These are phyloP conservation scores for Serendipita indica DNA, from an alignment of 768 basidiomycete genomes.

Conservation along the genomic window DNA sequence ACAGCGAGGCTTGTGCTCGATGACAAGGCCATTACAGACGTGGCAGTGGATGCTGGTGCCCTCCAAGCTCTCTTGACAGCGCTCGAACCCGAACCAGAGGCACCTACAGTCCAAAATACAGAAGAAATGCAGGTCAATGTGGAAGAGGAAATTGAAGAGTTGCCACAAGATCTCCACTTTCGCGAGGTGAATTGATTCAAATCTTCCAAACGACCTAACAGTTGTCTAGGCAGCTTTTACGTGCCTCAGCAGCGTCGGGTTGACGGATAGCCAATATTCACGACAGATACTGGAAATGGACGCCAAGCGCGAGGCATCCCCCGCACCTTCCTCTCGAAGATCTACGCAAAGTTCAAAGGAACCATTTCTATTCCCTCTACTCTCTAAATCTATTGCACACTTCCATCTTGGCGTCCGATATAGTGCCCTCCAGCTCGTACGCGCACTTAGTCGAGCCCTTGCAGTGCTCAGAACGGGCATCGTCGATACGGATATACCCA, in stretches of 20 bases:
- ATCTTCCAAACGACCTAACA: constrained; percentile 33
- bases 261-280: background rate
- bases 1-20: constrained; percentile 59
- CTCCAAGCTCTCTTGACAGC: constrained; percentile 23
- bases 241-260: constrained; percentile 1
- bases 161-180: constrained; percentile 5
- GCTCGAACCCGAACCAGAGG: background rate
- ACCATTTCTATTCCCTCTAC: constrained; percentile 37
- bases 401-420: constrained; percentile 62
- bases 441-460: constrained; percentile 66
- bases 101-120: background rate
- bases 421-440: constrained; percentile 72
- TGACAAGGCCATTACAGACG: constrained; percentile 46
- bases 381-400: constrained; percentile 43
- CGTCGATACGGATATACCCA: constrained; percentile 66
- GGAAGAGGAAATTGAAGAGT: constrained; percentile 13
- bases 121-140: constrained; percentile 17
- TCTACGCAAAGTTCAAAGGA: constrained; percentile 55
- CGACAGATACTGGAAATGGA: constrained; percentile 31
- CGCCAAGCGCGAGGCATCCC: constrained; percentile 61
- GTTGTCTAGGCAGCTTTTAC: background rate
- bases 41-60: constrained; percentile 56
- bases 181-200: constrained; percentile 26
- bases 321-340: constrained; percentile 51
- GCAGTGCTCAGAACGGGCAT: constrained; percentile 71